Percentiles rank a stretch among this genome's conserved stretches.
phyloP scores from a whole-genome alignment of 495 filamentous ascomycete genomes.

The Aspergillus sclerotiicarbonarius region DNA sequence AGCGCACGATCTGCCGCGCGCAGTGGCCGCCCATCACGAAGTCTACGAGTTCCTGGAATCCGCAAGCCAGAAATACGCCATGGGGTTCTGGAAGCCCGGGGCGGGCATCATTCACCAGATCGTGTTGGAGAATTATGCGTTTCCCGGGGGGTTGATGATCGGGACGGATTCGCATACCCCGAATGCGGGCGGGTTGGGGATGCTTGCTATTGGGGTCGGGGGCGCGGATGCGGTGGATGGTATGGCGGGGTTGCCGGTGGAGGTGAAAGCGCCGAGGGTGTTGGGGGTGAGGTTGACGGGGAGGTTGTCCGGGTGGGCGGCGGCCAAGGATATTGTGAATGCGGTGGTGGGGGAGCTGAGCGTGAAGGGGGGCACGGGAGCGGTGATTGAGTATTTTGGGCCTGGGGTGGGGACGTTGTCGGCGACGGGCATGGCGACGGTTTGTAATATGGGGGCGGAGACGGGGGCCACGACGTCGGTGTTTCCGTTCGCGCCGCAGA shows the following conservation, averaged over 20 bases:
- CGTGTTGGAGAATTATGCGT: slow-evolving; percentile 87
- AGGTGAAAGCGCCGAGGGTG: slow-evolving; percentile 86
- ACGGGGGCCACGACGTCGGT: neutral
- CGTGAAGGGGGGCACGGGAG: slow-evolving; percentile 34
- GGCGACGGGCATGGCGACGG: neutral
- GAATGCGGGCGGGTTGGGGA: slow-evolving; percentile 87
- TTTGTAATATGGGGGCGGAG: neutral
- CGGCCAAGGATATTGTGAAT: slow-evolving; percentile 88
- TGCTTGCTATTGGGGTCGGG: slow-evolving; percentile 86
- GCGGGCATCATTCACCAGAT: slow-evolving; percentile 97
- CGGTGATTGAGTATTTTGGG: neutral
- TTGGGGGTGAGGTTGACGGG: slow-evolving; percentile 87
- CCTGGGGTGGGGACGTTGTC: neutral
- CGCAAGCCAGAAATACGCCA: slow-evolving; percentile 90
- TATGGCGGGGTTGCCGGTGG: slow-evolving; percentile 89
- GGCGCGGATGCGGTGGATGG: slow-evolving; percentile 94
- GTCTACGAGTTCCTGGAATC: slow-evolving; percentile 89
- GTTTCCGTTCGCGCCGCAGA: neutral
- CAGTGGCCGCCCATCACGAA: slow-evolving; percentile 84
- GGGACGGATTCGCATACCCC: slow-evolving; percentile 93
- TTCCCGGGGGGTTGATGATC: slow-evolving; percentile 87
- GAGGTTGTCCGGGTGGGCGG: slow-evolving; percentile 75
- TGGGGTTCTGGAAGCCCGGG: slow-evolving; percentile 91
- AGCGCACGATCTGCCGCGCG: slow-evolving; percentile 77
- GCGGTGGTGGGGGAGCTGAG: slow-evolving; percentile 88